Evolutionary conservation across 2,329 filamentous ascomycete species (phyloP), one percentile per base, ranked within the genome.

Genomic region (Diaporthe sp.): DNA sequence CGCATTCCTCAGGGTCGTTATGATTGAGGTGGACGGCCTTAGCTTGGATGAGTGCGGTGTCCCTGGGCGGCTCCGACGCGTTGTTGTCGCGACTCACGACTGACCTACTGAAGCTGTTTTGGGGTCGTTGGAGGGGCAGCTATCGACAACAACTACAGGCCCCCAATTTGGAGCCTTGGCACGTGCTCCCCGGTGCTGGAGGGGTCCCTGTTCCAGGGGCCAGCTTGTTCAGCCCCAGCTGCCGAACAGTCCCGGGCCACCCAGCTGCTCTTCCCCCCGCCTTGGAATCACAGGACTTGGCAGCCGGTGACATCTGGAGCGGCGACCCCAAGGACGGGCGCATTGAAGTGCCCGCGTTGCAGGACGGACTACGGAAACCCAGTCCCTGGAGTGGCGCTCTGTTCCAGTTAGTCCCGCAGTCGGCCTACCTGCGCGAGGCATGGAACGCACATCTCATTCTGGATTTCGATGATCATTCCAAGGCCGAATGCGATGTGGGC

Each of bases 391-490:
- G 37, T 28, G n/a, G 19, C 28, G n/a, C 22, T 15, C 17, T 25
- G 58, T 42, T 42, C 58, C 57, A 46, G 59, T 19, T 19, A 28
- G 9, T 22, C 25, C 42, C 39, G 28, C 39, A 62, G 44, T 51
- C 61, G 44, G 44, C 22, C 34, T 46, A 62, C 8, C 59, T 46
- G 59, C 59, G 39, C 37, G 13, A 62, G 59, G 59, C 59, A 44
- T 62, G 37, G 58, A 39, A 39, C 37, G 59, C 59, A 19, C 62
- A 68, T 68, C 62, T 39, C 62, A 67, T 37, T 68, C 62, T 68
- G 44, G 31, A 68, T 68, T 53, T 53, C 46, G 62, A 68, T 68
- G 62, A 53, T 39, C 65, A 68, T 68, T 68, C 65, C 65, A 68
- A 68, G 65, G 28, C n/a, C 46, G 34, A 46, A 34, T 53, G 65